Conservation (phyloP, 148 eudicot species). For the Polygonum aviculare region DNA sequence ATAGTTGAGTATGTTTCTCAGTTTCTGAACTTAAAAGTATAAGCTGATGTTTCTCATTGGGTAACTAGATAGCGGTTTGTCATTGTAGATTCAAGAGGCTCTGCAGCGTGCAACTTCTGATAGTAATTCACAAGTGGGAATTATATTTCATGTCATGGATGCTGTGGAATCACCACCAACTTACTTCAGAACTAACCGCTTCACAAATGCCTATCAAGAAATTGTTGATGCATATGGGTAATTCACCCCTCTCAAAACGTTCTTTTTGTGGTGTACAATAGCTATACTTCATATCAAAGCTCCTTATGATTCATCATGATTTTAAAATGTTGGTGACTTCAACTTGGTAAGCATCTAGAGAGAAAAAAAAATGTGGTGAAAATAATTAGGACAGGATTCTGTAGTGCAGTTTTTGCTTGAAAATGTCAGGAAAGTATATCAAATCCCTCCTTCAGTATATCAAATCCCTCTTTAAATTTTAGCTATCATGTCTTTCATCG, state of each 20-base stretch:
- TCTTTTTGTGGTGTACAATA: background rate
- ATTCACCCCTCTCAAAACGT: constrained; percentile 8
- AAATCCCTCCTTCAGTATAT: background rate
- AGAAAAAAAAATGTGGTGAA: background rate
- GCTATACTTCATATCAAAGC: background rate
- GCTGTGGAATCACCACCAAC: constrained; percentile 91
- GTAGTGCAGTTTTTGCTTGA: background rate
- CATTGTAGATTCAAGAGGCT: constrained; percentile 76
- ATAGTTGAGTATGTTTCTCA: background rate
- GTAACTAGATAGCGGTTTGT: constrained; percentile 10
- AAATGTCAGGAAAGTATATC: background rate
- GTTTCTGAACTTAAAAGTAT: background rate
- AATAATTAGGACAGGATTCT: background rate
- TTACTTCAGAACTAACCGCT: constrained; percentile 77
- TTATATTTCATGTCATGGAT: constrained; percentile 89
- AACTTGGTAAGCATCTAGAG: background rate
- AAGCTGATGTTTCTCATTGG: constrained; percentile 6
- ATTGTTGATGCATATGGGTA: constrained; percentile 99
- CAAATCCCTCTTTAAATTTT: background rate
- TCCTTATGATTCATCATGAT: background rate
- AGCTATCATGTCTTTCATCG: background rate
- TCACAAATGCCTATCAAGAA: constrained; percentile 94
- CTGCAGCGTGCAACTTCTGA: constrained; percentile 92
- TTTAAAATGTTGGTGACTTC: background rate
- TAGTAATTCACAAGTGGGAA: constrained; percentile 93